Evolutionary conservation across 495 filamentous ascomycete genomes (phyloP), one percentile per base, ranked within the genome.

Genomic region (Cercophora scortea): DNA sequence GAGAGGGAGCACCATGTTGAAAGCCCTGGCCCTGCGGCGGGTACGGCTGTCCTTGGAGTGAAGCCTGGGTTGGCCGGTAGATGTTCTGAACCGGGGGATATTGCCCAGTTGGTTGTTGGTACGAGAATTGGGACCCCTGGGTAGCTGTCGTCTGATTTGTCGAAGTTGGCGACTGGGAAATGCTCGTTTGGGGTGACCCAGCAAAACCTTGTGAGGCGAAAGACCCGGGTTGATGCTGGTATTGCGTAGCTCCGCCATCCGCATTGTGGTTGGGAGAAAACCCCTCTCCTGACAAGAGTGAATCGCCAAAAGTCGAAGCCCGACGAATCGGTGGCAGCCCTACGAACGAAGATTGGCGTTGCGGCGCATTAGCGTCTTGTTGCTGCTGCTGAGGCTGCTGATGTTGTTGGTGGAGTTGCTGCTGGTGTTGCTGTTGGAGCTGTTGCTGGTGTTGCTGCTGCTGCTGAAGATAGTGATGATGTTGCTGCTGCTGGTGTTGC

Each of bases 321-420:
- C 77, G 71, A 42, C 76, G 71, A 53, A 81, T 77, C 11, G 77
- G 75, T 12, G 78, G 78, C 39, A 79, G 59, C 10, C 72, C 72
- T 38, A 68, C 64, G 40, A 72, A 74, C 3, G 72, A 72, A 7
- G 69, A 57, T n/a, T 58, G 56, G 32, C 69, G 60, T 1, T 62
- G 55, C 38, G 62, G 48, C 33, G 43, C 57, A 50, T 64, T 56
- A 19, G 52, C 16, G 16, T 49, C 49, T 16, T 46, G 16, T 13
- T 53, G 57, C 32, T 54, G 54, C 41, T 51, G 52, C 7, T 58
- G 44, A 35, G 32, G 51, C 18, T 53, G 52, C 32, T 54, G 61
- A 6, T 54, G 52, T 19, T 55, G 53, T 9, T 46, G 60, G n/a
- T n/a, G n/a, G 6, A 52, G 57, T 17, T 47, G 61, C 36, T 42